phyloP scores from a whole-genome alignment of 2,329 filamentous ascomycete species.

The Raffaelea albimanens region DNA sequence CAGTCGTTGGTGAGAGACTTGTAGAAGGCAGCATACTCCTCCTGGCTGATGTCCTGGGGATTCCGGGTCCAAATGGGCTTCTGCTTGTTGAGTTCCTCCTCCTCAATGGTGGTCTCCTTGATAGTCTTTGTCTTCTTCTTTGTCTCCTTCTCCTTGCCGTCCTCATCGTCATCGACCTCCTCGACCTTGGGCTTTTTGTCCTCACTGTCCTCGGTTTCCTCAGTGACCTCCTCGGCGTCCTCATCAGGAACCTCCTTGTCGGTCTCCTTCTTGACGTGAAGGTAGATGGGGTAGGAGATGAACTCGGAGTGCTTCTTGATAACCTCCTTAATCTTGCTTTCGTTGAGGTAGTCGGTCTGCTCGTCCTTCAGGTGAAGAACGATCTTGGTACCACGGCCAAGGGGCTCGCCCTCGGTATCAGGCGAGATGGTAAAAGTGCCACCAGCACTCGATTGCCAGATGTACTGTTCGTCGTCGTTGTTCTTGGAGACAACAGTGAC shows the following conservation, averaged over 20 bases:
- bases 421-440: constrained; percentile 90
- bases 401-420: constrained; percentile 81
- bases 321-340: constrained; percentile 99
- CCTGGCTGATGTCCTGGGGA: constrained; percentile 84
- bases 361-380: constrained; percentile 99
- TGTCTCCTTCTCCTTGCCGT: constrained; percentile 77
- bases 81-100: constrained; percentile 99
- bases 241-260: constrained; percentile 98
- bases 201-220: constrained; percentile 55
- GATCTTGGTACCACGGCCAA: constrained; percentile 95
- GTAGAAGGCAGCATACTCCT: constrained; percentile 99
- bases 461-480: constrained; percentile 99
- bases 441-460: constrained; percentile 97
- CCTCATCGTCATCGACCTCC: constrained; percentile 80
- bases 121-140: constrained; percentile 98
- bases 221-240: constrained; percentile 59
- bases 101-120: constrained; percentile 97
- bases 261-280: constrained; percentile 97
- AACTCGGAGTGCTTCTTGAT: constrained; percentile 99
- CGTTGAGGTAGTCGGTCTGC: constrained; percentile 96
- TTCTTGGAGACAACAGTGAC: constrained; percentile 96
- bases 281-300: constrained; percentile 99
- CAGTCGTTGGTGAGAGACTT: constrained; percentile 99
- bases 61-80: constrained; percentile 99
- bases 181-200: constrained; percentile 96